phyloP scores from a whole-genome alignment of 1,139 yeast genomes.

The Saccharomyces hybrid region DNA sequence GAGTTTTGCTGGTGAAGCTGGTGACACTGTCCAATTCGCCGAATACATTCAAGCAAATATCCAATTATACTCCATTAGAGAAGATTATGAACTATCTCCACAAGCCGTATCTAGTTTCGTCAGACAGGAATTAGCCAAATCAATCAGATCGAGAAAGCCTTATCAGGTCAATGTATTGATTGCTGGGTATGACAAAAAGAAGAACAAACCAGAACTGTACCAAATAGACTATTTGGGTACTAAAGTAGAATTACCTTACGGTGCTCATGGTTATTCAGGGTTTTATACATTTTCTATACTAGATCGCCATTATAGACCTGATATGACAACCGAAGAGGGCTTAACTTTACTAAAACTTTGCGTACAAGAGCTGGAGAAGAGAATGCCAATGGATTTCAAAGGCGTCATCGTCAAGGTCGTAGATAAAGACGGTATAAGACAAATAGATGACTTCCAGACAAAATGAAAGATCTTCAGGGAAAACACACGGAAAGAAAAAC shows the following conservation, averaged over 20 bases:
- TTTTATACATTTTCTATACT: slow-evolving; percentile 84
- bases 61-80: slow-evolving; percentile 81
- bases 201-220: slow-evolving; percentile 58
- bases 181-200: slow-evolving; percentile 73
- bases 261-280: slow-evolving; percentile 95
- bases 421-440: slow-evolving; percentile 62
- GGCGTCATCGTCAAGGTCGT: slow-evolving; percentile 76
- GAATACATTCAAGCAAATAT: slow-evolving; percentile 90
- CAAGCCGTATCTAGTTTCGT: slow-evolving; percentile 82
- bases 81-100: slow-evolving; percentile 72
- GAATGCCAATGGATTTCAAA: slow-evolving; percentile 96
- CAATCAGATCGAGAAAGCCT: slow-evolving; percentile 86
- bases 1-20: slow-evolving; percentile 93
- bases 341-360: slow-evolving; percentile 64
- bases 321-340: slow-evolving; percentile 74
- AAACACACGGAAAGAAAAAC: not conserved
- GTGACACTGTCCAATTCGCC: slow-evolving; percentile 95
- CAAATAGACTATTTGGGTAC: slow-evolving; percentile 96
- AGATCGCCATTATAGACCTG: slow-evolving; percentile 83
- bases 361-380: slow-evolving; percentile 65
- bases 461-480: not conserved
- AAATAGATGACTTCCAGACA: slow-evolving; percentile 33
- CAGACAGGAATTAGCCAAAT: slow-evolving; percentile 79
- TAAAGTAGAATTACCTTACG: slow-evolving; percentile 83
- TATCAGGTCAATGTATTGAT: slow-evolving; percentile 84